Evolutionary conservation across 192 early-diverging fungal genomes (phyloP), one percentile per base, ranked within the genome.

Genomic region (Linnemannia elongata): DNA sequence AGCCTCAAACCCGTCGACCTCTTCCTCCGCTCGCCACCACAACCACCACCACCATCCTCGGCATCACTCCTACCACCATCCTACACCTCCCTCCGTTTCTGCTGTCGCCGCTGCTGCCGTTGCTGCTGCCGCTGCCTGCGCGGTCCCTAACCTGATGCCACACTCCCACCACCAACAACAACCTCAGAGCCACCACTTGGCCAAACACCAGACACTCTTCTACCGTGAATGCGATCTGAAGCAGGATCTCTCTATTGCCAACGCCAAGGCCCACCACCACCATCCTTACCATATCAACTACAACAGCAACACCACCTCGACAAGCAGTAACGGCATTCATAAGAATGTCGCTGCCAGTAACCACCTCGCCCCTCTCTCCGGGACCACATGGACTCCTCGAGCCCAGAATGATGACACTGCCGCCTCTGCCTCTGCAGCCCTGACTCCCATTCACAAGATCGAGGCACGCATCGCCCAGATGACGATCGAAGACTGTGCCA

Each of bases 371-470:
- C 74, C 73, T 10, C 13, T 17, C 47, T 24, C 80, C n/a, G 73
- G 74, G 72, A 49, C 75, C 68, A 39, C 78, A 79, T 20, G 30
- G 30, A 10, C 76, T 55, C 69, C 77, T 33, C 77, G 69, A 47
- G 72, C 41, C 60, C 77, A 71, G 77, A 55, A 71, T 69, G 47
- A 22, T 30, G 45, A 22, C 63, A 78, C n/a, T 36, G 17, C 15
- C 30, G 42, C 74, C 33, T 24, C 54, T 39, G n/a, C 44, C 30
- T 49, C 71, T 18, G 13, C 60, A 8, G 63, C 60, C 13, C 60
- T 74, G 54, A 87, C 85, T 2, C 85, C 85, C 8, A 78, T 87
- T 35, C 47, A 74, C n/a, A 87, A 87, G 76, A 87, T 87, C 68
- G 47, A 78, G 20, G 55, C 30, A 36, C 85, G 85, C 52, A 87